phyloP scores from a whole-genome alignment of 371 early-diverging fungal species.

The Smittium culicis region DNA sequence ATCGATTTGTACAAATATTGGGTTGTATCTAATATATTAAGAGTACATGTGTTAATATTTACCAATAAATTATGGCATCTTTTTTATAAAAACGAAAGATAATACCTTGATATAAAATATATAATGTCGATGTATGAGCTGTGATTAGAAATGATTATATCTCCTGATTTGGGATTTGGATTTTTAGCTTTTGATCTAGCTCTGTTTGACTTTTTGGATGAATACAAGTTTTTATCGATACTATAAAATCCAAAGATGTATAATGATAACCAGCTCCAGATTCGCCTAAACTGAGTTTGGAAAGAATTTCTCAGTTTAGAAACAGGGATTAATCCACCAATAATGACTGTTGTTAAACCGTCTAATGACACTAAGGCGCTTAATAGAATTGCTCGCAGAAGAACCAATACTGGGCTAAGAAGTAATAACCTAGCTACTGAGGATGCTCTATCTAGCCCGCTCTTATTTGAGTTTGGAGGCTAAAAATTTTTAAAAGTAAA shows the following conservation, averaged over 20 bases:
- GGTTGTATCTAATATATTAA: slow-evolving; percentile 36
- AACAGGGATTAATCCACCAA: slow-evolving; percentile 14
- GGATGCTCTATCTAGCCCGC: background rate
- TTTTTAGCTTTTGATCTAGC: background rate
- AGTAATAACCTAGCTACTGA: background rate
- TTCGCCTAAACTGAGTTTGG: slow-evolving; percentile 14
- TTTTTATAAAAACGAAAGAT: slow-evolving; percentile 33
- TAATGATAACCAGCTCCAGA: slow-evolving; percentile 36
- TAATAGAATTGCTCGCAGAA: background rate
- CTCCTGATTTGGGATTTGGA: slow-evolving; percentile 35
- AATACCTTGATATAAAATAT: slow-evolving; percentile 51
- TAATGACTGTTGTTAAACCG: background rate
- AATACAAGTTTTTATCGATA: slow-evolving; percentile 27
- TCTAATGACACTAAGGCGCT: background rate
- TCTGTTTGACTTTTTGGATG: slow-evolving; percentile 27
- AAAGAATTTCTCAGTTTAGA: slow-evolving; percentile 15
- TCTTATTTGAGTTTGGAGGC: slow-evolving; percentile 24
- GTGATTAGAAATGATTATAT: slow-evolving; percentile 68
- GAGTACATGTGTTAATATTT: slow-evolving; percentile 6
- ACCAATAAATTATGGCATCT: slow-evolving; percentile 11
- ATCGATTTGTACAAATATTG: slow-evolving; percentile 56
- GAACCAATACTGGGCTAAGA: background rate
- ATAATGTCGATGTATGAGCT: slow-evolving; percentile 71
- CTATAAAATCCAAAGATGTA: slow-evolving; percentile 50
- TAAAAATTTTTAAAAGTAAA: too few species aligned